Conservation (phyloP, 2,329 filamentous ascomycete genomes). For the Chaetomiaceae sp. region DNA sequence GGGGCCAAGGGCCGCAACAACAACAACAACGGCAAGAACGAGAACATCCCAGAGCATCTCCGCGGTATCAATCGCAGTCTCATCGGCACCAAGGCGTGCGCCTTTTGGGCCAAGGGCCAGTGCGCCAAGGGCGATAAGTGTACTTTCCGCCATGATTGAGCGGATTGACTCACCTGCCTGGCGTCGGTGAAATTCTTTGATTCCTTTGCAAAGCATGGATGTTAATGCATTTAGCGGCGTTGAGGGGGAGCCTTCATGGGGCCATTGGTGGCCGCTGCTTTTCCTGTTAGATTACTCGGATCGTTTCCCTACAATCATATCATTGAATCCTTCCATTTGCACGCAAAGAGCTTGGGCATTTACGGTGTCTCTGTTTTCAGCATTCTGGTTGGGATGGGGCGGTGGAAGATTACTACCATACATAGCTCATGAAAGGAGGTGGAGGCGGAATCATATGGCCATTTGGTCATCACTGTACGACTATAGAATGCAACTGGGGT, state of each 20-base stretch:
- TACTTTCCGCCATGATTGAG: constrained; percentile 64
- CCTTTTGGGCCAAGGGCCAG: constrained; percentile 66
- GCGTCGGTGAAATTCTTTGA: not conserved
- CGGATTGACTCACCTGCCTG: not conserved
- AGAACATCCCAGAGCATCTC: constrained; percentile 31
- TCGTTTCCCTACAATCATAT: too few species aligned
- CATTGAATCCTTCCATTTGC: too few species aligned
- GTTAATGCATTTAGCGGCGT: not conserved
- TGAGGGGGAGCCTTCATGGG: not conserved
- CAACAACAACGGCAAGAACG: constrained; percentile 29
- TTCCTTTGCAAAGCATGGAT: not conserved
- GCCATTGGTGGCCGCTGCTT: too few species aligned
- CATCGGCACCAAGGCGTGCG: constrained; percentile 64
- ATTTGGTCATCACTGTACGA: too few species aligned
- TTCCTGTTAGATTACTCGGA: too few species aligned
- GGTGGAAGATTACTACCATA: too few species aligned
- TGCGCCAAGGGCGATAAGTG: constrained; percentile 70
- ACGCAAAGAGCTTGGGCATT: too few species aligned
- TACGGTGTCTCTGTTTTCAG: too few species aligned
- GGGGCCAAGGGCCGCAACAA: constrained; percentile 26
- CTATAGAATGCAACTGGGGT: too few species aligned
- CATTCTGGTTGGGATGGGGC: too few species aligned
- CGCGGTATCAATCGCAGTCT: constrained; percentile 52
- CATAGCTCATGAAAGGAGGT: too few species aligned
- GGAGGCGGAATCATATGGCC: too few species aligned